Conservation (phyloP, 2,329 filamentous ascomycete genomes). For the Ophiostoma perfectum region DNA sequence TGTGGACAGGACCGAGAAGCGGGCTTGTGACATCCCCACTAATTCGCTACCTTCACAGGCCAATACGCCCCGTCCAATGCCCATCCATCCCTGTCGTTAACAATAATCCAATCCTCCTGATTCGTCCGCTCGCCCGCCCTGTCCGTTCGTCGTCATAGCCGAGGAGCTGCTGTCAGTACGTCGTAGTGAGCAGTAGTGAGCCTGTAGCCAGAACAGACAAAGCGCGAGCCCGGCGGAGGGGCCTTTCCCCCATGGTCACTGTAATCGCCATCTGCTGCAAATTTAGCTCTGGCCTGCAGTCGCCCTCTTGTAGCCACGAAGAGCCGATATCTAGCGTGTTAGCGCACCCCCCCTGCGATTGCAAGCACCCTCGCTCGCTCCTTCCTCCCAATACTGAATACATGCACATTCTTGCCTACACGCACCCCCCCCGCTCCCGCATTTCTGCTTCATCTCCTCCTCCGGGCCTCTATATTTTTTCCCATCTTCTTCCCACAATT, state of each 20-base stretch:
- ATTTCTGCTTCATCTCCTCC: constrained; percentile 18
- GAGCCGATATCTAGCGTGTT: constrained; percentile 24
- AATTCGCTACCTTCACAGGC: constrained; percentile 1
- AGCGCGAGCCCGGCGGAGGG: neutral
- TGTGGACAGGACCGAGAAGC: neutral
- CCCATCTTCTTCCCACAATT: constrained; percentile 23
- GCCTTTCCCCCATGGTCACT: no score
- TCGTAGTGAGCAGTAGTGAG: neutral
- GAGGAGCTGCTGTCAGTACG: constrained; percentile 24
- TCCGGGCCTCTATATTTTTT: constrained; percentile 21
- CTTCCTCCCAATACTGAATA: neutral
- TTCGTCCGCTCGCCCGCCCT: constrained; percentile 29
- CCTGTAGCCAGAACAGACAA: constrained; percentile 1
- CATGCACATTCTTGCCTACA: neutral
- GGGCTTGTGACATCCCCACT: constrained; percentile 23
- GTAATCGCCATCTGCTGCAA: neutral
- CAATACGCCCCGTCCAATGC: constrained; percentile 1
- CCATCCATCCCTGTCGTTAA: constrained; percentile 19
- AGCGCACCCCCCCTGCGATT: constrained; percentile 24
- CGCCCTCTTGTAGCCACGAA: constrained; percentile 22
- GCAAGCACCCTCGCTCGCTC: constrained; percentile 19
- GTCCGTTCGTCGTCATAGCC: constrained; percentile 30
- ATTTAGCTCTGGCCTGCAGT: neutral
- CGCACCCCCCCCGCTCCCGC: constrained; percentile 19
- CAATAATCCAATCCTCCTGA: constrained; percentile 30